Conservation (phyloP, 2,329 filamentous ascomycete species). For the Colletotrichum kahawae region DNA sequence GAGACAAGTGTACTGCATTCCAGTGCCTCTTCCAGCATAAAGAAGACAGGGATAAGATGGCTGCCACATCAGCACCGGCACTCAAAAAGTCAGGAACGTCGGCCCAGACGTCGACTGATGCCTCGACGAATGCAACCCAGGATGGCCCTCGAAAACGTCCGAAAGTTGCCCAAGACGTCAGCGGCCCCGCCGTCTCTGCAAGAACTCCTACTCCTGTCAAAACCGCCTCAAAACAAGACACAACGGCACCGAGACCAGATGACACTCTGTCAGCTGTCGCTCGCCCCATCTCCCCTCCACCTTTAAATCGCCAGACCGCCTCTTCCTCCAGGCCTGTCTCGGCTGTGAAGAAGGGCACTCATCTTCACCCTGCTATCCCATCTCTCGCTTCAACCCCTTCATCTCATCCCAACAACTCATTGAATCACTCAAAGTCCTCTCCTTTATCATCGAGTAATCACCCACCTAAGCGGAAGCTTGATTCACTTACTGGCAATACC, state of each 20-base stretch:
- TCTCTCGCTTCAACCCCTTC: slow-evolving; percentile 14
- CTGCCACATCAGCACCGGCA: slow-evolving; percentile 9
- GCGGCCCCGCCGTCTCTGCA: slow-evolving; percentile 9
- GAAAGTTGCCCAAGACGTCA: slow-evolving; percentile 26
- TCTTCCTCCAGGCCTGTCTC: background rate
- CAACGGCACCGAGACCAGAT: slow-evolving; percentile 13
- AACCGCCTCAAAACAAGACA: slow-evolving; percentile 23
- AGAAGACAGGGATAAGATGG: slow-evolving; percentile 32
- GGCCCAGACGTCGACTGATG: slow-evolving; percentile 9
- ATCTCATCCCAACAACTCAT: background rate
- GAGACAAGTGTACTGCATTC: slow-evolving; percentile 52
- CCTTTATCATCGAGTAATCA: slow-evolving; percentile 7
- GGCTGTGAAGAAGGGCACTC: background rate
- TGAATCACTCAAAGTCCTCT: slow-evolving; percentile 17
- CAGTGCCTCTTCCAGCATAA: slow-evolving; percentile 56
- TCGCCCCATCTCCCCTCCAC: slow-evolving; percentile 38
- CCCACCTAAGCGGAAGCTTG: background rate
- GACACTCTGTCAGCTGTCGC: slow-evolving; percentile 28
- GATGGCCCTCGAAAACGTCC: slow-evolving; percentile 36
- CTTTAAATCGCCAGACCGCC: slow-evolving; percentile 25
- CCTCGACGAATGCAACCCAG: slow-evolving; percentile 26
- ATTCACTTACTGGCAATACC: background rate
- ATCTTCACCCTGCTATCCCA: background rate
- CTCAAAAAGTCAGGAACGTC: slow-evolving; percentile 10
- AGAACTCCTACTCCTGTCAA: slow-evolving; percentile 17